Percentiles rank a stretch among this genome's conserved stretches.
phyloP scores from a whole-genome alignment of 345 rosid species.

The Cardamine occulta region DNA sequence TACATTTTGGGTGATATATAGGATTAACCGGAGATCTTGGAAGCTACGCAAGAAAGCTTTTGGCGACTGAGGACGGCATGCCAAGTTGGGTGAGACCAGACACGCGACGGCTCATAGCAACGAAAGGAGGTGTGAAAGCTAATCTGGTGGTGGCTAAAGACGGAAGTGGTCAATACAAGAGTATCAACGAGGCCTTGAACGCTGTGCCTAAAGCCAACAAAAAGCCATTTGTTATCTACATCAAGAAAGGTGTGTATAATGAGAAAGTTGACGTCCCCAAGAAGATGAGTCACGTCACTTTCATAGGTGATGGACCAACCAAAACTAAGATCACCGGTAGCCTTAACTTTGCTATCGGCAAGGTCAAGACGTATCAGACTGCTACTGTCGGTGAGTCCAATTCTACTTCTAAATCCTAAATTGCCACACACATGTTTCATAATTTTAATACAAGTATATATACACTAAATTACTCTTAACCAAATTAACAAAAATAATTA shows the following conservation, averaged over 20 bases:
- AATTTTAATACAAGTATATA: no score
- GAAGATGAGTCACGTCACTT: conserved; percentile 49
- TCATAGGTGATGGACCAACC: conserved; percentile 76
- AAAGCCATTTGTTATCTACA: conserved; percentile 57
- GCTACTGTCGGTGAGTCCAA: conserved; percentile 63
- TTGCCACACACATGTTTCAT: no score
- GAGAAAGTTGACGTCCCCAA: conserved; percentile 53
- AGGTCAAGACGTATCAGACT: conserved; percentile 50
- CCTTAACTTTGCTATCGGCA: conserved; percentile 50
- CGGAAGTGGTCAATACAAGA: conserved; percentile 67
- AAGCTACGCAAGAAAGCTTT: conserved; percentile 39
- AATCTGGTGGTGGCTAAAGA: conserved; percentile 66
- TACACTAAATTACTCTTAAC: no score
- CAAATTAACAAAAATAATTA: no score
- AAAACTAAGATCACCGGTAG: conserved; percentile 66
- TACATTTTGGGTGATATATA: conserved; percentile 3
- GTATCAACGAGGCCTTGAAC: conserved; percentile 53
- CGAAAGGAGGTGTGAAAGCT: conserved; percentile 41
- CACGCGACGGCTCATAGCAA: conserved; percentile 44
- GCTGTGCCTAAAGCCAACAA: conserved; percentile 46
- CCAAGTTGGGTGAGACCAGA: conserved; percentile 54
- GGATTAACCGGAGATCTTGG: conserved; percentile 24
- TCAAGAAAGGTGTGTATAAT: conserved; percentile 68
- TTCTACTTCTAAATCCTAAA: not conserved
- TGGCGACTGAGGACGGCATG: conserved; percentile 34